Conservation (phyloP, 202 grass and related monocot species). For the Saccharum hybrid region DNA sequence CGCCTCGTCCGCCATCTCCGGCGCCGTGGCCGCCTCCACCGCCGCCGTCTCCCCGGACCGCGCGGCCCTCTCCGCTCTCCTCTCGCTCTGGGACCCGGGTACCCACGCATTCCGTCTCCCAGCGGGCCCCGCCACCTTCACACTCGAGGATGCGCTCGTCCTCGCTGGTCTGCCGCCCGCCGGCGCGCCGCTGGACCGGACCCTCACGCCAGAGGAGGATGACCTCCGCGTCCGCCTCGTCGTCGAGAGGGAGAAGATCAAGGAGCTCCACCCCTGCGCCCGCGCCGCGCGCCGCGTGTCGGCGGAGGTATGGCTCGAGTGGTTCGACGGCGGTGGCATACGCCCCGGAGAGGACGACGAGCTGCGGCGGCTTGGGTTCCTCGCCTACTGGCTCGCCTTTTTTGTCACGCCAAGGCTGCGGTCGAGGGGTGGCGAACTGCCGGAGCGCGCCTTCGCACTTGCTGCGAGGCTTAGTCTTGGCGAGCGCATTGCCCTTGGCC, state of each 20-base stretch:
- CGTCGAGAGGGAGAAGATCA: slow-evolving; percentile 73
- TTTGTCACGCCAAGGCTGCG: slow-evolving; percentile 44
- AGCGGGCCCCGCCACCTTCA: slow-evolving; percentile 55
- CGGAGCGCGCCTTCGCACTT: slow-evolving; percentile 40
- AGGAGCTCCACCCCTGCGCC: slow-evolving; percentile 56
- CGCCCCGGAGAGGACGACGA: slow-evolving; percentile 52
- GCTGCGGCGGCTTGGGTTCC: slow-evolving; percentile 59
- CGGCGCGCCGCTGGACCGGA: slow-evolving; percentile 46
- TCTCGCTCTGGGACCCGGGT: slow-evolving; percentile 45
- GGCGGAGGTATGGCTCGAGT: slow-evolving; percentile 61
- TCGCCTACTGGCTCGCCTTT: slow-evolving; percentile 66
- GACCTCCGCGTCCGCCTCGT: slow-evolving; percentile 46
- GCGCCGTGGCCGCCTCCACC: slow-evolving; percentile 47
- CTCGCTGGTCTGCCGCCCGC: slow-evolving; percentile 47
- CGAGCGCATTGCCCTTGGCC: slow-evolving; percentile 59
- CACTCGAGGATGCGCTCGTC: slow-evolving; percentile 65
- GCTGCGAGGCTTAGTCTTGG: slow-evolving; percentile 57
- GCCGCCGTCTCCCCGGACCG: slow-evolving; percentile 46
- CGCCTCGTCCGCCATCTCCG: slow-evolving; percentile 39
- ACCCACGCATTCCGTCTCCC: slow-evolving; percentile 54
- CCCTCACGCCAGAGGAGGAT: slow-evolving; percentile 51
- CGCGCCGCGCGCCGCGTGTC: slow-evolving; percentile 48
- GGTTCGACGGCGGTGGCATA: slow-evolving; percentile 55
- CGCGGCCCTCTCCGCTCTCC: slow-evolving; percentile 44
- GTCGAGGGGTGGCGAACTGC: slow-evolving; percentile 38